Evolutionary conservation across 805 yeast species (phyloP), one percentile per base, ranked within the genome.

Genomic region (Teunomyces tritomae): DNA sequence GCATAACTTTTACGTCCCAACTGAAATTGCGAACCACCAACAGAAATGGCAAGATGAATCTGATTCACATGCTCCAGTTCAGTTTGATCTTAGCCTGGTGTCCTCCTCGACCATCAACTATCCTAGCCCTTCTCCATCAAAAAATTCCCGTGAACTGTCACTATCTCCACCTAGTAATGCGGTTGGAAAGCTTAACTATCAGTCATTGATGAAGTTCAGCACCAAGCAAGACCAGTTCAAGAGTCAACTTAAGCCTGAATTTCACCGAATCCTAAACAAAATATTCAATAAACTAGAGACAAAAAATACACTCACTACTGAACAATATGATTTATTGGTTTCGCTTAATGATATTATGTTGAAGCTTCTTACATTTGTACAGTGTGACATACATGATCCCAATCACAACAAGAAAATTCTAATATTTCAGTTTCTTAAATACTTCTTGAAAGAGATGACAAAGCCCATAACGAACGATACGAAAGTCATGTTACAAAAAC

Each of bases 371-470:
- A 53, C 57, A 2, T 61, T 67, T 36, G 49, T 57, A 4, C 63
- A 56, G 37, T 41, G 56, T 5, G 64, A 62, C 26, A 34, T 44
- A 27, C 50, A 50, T 10, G 40, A 52, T 11, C 56, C 56, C 13
- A 39, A 36, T 4, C 37, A 50, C n/a, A 57, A 50, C 35, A 45
- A 57, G 32, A 69, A 67, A 47, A 50, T 71, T 2, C 43, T 73
- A n/a, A 49, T 68, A 9, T 70, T 68, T 45, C 77, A 71, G 49
- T 70, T 66, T 46, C 54, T 73, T 46, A 71, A 72, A 53, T 71
- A 71, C 43, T 52, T 73, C 8, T 49, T 73, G 39, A 70, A 69
- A 48, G 78, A 73, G 42, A 46, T 73, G 20, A 46, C 59, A 20
- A 68, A 68, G 35, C 42, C 42, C 13, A 16, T 28, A 40, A 28